Evolutionary conservation across 1,284 basidiomycete species (phyloP), one percentile per base, ranked within the genome.

Genomic region (Inonotus obliquus): DNA sequence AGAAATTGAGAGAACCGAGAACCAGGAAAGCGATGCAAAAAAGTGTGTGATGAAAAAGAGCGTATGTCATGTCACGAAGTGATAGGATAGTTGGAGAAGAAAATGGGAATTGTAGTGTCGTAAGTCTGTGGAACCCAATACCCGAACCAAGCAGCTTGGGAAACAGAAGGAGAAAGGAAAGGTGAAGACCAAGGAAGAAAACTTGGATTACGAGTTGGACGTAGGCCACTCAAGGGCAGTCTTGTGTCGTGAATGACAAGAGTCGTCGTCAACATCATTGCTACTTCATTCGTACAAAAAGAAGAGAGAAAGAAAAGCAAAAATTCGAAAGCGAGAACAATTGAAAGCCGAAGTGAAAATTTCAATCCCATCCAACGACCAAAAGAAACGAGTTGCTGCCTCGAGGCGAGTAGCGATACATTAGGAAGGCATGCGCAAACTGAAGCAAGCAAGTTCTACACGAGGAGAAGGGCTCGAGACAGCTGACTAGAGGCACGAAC

Each of bases 241-340:
- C 75, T 77, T 79, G 77, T 77, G 71, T 76, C 79, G 76, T 80
- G 77, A 78, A 79, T 81, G 73, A 76, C 76, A 79, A 78, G 74
- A 64, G 57, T 64, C 41, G 25, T 54, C 66, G 65, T 66, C 60
- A 65, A 73, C 68, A 68, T 72, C 65, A 66, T 62, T 65, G 41
- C 27, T 35, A 29, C 38, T 37, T 23, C 13, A 25, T 54, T 62
- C 32, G 52, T 25, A 6, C 41, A 41, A 29, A 41, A 38, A 45
- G n/a, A 35, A 45, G n/a, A n/a, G 9, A 21, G 5, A 52, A 2
- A 19, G 48, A 45, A 35, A 60, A 25, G 5, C n/a, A 55, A 45
- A 35, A 60, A 25, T 25, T 14, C 41, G n/a, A 1, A 6, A 21
- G 32, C 32, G 32, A 32, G 9, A 32, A 32, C 32, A 9, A 4